Conservation (phyloP, 495 filamentous ascomycete species). For the Aspergillus haitiensis region DNA sequence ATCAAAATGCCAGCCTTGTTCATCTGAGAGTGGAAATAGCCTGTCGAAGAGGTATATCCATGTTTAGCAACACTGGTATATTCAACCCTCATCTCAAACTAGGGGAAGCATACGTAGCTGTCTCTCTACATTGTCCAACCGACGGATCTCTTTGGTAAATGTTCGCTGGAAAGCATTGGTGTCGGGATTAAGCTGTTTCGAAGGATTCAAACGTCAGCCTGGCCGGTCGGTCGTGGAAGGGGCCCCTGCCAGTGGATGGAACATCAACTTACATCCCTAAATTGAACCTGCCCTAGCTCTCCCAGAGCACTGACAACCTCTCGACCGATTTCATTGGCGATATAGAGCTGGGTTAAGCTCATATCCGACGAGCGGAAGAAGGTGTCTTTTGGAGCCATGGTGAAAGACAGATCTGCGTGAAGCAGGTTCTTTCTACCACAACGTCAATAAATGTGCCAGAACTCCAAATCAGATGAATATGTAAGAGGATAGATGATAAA, state of each 20-base stretch:
- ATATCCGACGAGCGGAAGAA: constrained; percentile 99
- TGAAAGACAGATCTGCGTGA: constrained; percentile 31
- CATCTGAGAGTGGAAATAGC: constrained; percentile 93
- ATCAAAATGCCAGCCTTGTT: constrained; percentile 84
- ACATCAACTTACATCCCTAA: constrained; percentile 78
- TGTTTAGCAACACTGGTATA: constrained; percentile 16
- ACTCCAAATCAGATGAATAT: constrained; percentile 6
- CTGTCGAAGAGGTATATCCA: constrained; percentile 33
- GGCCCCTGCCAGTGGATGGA: not conserved
- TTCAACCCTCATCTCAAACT: no score
- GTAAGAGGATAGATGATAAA: constrained; percentile 13
- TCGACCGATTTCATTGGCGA: constrained; percentile 96
- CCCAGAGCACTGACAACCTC: constrained; percentile 96
- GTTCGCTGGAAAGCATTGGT: constrained; percentile 93
- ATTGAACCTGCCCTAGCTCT: constrained; percentile 93
- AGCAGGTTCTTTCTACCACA: constrained; percentile 34
- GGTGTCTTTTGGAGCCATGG: constrained; percentile 70
- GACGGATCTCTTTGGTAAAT: constrained; percentile 95
- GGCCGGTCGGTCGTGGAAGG: not conserved
- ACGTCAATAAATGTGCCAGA: constrained; percentile 16
- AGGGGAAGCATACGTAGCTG: constrained; percentile 73
- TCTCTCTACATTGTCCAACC: constrained; percentile 96
- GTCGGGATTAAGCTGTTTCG: constrained; percentile 78
- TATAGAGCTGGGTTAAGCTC: constrained; percentile 99
- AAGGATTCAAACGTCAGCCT: constrained; percentile 20